Base-by-base conservation (phyloP, 2,329 filamentous ascomycete species). In the Aureobasidium sp. region DNA sequence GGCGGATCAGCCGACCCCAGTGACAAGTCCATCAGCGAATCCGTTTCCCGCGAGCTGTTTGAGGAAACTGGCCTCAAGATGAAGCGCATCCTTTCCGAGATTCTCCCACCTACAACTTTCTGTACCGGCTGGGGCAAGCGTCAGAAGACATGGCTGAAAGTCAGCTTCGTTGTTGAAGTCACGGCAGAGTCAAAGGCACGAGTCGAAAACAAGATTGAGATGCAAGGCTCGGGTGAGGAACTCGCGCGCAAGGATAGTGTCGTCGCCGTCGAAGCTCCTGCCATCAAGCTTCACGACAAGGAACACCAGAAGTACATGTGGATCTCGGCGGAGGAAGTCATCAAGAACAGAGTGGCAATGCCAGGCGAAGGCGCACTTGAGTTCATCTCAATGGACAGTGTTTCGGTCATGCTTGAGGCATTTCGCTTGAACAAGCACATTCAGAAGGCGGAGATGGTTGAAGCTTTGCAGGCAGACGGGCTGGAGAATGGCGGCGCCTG, bases 11-110 rank as follows among this genome's bases (percentile, higher is more conserved):
- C 70, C 29, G 76, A 78, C 41, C 50, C 60, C 0, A 60, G 62
- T 0, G 75, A 78, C 57, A 45, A 58, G 7, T 71, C 62, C 12
- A 66, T 79, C 6, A 63, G 78, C 7, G 58, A 68, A 38, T 71
- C 69, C 11, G 69, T 70, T n/a, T 71, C 67, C 10, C 68, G 76
- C n/a, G 76, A 79, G 63, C 64, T 79, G 4, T 68, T 63, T 62
- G 76, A 79, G 62, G 75, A 78, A 62, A 63, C 71, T 6, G 73
- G 74, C 0, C 63, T 78, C 5, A 55, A 57, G 25, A 66, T 66
- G 7, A 59, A 52, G 14, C 60, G 61, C 35, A 60, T 73, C 30
- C 41, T 57, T 19, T n/a, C 51, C 34, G 52, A 59, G 24, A 63
- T 65, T 2, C 68, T 55, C 6, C 49, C 55, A 16, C 53, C 53